A percentile compares a stretch with the other conserved stretches of the same genome.
Conservation (phyloP, 306 rosid species). For the Vigna nakashimae region DNA sequence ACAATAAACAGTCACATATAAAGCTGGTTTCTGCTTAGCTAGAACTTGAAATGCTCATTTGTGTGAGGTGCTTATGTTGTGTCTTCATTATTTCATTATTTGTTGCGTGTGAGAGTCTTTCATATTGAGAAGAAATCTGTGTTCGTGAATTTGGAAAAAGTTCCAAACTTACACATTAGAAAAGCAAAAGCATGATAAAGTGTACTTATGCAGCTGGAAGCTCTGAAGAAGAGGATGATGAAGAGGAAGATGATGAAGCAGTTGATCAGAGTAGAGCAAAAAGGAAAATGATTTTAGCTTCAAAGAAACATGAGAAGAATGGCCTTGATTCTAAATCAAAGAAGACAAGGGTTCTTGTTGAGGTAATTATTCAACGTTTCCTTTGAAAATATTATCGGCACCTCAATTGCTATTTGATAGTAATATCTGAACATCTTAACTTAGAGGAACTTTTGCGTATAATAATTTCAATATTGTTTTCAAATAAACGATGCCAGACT, state of each 20-base stretch:
- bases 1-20: not conserved
- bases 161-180: not conserved
- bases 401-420: conserved; percentile 13
- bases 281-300: conserved; percentile 47
- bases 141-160: not conserved
- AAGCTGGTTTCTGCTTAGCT: not conserved
- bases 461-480: conserved; percentile 13
- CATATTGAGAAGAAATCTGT: not conserved
- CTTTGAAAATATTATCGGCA: conserved; percentile 10
- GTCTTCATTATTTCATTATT: conserved; percentile 11
- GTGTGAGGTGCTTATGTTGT: not conserved
- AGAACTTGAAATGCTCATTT: conserved; percentile 3
- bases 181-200: conserved; percentile 30
- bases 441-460: not conserved
- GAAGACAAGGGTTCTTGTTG: conserved; percentile 78
- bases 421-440: not conserved
- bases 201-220: conserved; percentile 60
- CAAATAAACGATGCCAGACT: conserved; percentile 18
- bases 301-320: conserved; percentile 61
- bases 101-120: conserved; percentile 21
- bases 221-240: conserved; percentile 72
- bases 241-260: conserved; percentile 60
- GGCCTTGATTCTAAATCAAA: conserved; percentile 60
- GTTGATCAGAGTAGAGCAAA: conserved; percentile 50
- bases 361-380: conserved; percentile 62